These are phyloP conservation scores for Favolaschia claudopus DNA, from an alignment of 768 basidiomycete species.

Conservation along the genomic window DNA sequence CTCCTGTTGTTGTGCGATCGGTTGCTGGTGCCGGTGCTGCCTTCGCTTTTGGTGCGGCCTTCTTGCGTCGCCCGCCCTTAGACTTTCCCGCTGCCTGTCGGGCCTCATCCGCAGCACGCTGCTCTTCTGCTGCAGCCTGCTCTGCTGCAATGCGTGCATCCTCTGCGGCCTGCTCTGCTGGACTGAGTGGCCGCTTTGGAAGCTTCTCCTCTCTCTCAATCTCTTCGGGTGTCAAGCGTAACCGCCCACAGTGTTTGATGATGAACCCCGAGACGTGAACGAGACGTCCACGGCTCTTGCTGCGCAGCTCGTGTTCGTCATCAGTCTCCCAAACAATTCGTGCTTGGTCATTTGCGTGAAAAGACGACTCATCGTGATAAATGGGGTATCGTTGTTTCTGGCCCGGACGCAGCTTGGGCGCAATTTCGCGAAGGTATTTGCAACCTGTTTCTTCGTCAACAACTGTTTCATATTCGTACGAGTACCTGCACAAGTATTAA, in stretches of 20 bases:
- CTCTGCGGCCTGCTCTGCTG: no score
- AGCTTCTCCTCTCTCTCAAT: background rate
- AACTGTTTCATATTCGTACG: background rate
- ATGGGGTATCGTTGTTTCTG: slow-evolving; percentile 22
- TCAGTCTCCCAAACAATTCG: slow-evolving; percentile 20
- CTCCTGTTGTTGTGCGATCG: slow-evolving; percentile 3
- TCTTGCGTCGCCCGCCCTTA: no score
- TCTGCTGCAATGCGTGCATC: no score
- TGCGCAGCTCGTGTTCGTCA: slow-evolving; percentile 25
- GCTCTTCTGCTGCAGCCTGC: no score
- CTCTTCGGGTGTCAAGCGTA: slow-evolving; percentile 11
- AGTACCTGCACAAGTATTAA: background rate
- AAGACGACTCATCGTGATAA: slow-evolving; percentile 29
- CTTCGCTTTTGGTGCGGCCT: no score
- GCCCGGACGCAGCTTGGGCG: slow-evolving; percentile 15
- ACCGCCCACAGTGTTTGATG: slow-evolving; percentile 16
- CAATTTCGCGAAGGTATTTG: no score
- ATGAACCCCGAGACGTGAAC: slow-evolving; percentile 31
- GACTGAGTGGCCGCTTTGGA: slow-evolving; percentile 7
- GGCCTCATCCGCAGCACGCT: no score
- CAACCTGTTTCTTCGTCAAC: background rate
- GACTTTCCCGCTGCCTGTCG: no score
- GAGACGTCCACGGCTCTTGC: slow-evolving; percentile 26
- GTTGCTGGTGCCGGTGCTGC: background rate
- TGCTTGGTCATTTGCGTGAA: slow-evolving; percentile 30